Evolutionary conservation across 2,329 filamentous ascomycete genomes (phyloP), one percentile per base, ranked within the genome.

Genomic region (Thelonectria discophora): DNA sequence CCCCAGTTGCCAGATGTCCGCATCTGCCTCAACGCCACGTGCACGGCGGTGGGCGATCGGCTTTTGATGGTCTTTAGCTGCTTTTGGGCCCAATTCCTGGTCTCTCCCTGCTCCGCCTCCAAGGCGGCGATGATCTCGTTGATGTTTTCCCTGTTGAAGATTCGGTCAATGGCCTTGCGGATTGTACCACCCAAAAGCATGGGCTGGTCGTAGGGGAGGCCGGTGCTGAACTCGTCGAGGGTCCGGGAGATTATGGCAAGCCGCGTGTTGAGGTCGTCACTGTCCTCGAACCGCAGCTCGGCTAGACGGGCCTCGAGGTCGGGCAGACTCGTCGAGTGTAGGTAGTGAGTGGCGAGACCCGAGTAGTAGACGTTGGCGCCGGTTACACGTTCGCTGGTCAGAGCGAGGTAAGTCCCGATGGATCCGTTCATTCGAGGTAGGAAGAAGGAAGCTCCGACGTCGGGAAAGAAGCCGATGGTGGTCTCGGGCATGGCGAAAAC

Each of bases 401-500:
- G 83, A 18, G 93, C 95, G 45, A 99, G 88, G 78, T 98, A 99
- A 18, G 92, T 97, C 59, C 95, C 95, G 58, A 97, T 79, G 61
- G 88, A 82, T 51, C 95, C 95, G 71, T 96, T 88, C 83, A 99
- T 88, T 65, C 93, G 86, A 15, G 95, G 92, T 55, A 99, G 83
- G 84, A 98, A 98, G 82, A 98, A 99, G 11, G 92, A 96, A 32
- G 90, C 96, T 63, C 95, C 95, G 50, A 99, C 95, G 73, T 99
- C 96, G 7, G 96, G 95, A 84, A 99, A 99, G 84, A 98, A 97
- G 40, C 95, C 95, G 74, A 99, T 99, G 9, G 88, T 97, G 4
- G 95, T 99, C 81, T 99, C 95, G 30, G 95, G 95, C 95, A 99
- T 99, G 69, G 96, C 94, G 73, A 99, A 98, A 49, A 97, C 80